A percentile compares a stretch with the other conserved stretches of the same genome.
Conservation (phyloP, 345 rosid genomes). For the Fremontodendron californicum region DNA sequence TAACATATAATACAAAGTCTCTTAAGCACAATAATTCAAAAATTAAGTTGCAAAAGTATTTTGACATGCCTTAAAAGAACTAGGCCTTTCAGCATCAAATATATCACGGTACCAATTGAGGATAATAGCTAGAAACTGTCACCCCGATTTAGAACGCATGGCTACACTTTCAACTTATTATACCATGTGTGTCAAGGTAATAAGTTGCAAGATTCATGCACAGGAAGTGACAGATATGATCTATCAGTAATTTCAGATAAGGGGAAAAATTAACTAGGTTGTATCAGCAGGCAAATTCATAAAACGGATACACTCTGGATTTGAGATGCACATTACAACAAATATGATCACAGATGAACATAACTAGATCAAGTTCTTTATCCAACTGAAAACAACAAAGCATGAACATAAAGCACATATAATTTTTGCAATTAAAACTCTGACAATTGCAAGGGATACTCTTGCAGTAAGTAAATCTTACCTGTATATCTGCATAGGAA, state of each 20-base stretch:
- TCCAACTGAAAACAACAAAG: not conserved
- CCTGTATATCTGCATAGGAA: slow-evolving; percentile 71
- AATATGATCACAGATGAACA: not conserved
- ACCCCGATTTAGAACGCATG: not conserved
- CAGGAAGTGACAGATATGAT: not conserved
- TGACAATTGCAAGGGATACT: not conserved
- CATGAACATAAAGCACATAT: not conserved
- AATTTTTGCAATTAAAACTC: slow-evolving; percentile 2
- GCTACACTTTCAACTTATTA: not conserved
- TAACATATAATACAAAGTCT: not conserved
- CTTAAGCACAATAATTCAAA: not conserved
- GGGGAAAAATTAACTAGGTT: not conserved
- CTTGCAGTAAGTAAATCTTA: slow-evolving; percentile 20
- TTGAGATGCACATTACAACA: not conserved
- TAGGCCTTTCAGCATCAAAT: not conserved
- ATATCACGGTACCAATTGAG: not conserved
- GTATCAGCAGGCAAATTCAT: not conserved
- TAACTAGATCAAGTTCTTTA: not conserved
- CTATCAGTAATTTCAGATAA: not conserved
- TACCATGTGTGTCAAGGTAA: not conserved
- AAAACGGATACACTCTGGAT: not conserved
- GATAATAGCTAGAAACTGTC: not conserved
- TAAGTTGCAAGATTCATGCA: not conserved
- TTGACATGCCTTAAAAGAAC: not conserved
- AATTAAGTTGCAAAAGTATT: not conserved